Percentiles rank a stretch among this genome's conserved stretches.
phyloP scores from a whole-genome alignment of 306 rosid species.

The Acacia melanoxylon region DNA sequence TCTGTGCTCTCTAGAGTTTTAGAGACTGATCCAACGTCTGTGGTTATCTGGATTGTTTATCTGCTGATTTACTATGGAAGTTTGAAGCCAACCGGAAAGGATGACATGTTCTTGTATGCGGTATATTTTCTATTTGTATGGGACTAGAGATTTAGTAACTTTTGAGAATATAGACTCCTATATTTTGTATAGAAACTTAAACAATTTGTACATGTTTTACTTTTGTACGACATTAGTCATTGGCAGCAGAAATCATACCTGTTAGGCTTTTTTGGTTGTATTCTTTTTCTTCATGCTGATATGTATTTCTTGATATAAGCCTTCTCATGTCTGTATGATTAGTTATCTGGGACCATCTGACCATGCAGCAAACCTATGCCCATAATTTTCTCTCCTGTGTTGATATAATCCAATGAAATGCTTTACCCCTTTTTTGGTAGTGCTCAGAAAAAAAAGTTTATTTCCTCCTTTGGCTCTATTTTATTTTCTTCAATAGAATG shows the following conservation, averaged over 20 bases:
- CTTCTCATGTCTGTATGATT: neutral
- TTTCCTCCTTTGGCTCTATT: slow-evolving; percentile 4
- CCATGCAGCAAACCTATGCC: neutral
- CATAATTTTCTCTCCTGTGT: neutral
- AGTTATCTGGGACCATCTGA: neutral
- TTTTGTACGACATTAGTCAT: slow-evolving; percentile 12
- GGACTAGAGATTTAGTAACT: slow-evolving; percentile 21
- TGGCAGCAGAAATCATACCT: slow-evolving; percentile 9
- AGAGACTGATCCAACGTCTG: slow-evolving; percentile 72
- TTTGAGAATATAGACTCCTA: slow-evolving; percentile 17
- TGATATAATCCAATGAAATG: slow-evolving; percentile 1
- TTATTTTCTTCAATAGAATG: slow-evolving; percentile 7
- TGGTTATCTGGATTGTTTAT: slow-evolving; percentile 72
- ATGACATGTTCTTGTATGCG: slow-evolving; percentile 91
- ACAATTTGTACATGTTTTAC: slow-evolving; percentile 21
- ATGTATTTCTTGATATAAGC: neutral
- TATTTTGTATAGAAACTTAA: slow-evolving; percentile 18
- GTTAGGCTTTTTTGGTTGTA: neutral
- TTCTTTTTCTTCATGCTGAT: neutral
- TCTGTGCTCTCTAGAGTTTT: slow-evolving; percentile 72
- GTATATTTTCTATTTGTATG: slow-evolving; percentile 56
- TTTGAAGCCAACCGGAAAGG: slow-evolving; percentile 62
- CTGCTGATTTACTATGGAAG: slow-evolving; percentile 75
- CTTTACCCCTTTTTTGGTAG: slow-evolving; percentile 3
- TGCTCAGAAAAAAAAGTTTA: slow-evolving; percentile 3